Base-by-base conservation (phyloP, 2,329 filamentous ascomycete genomes). In the Verticillium albo-atrum region DNA sequence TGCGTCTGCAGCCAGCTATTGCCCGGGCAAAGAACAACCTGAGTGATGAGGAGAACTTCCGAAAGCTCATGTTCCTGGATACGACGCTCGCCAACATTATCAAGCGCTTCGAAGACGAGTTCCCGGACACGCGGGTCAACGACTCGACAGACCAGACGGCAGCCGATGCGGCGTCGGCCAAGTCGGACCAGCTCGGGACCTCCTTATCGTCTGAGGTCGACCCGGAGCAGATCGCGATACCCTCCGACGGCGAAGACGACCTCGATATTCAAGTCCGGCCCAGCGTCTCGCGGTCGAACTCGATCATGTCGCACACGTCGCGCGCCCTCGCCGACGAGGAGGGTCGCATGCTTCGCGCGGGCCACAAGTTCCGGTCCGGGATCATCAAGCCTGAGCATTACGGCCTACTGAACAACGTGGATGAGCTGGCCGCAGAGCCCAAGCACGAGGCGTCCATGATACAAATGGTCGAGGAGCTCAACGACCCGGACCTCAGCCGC, bases 41-140 rank as follows among this genome's bases (percentile, higher is more conserved):
- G 42, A 85, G 81, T 20, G 89, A 93, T 66, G 80, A 86, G 65
- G 70, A 74, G 42, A 90, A 89, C 65, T 91, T 96, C 71, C 85
- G 93, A 87, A 84, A 82, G 86, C 83, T 98, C 23, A 80, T 89
- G 51, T 97, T 97, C 82, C 84, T 99, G 30, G 92, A 97, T 68
- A 82, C 89, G 62, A 98, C 95, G 0, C 81, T 99, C 10, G 84
- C 92, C 68, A 89, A 89, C 65, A 97, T 98, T 77, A 98, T 98
- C 69, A 88, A 91, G 71, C 89, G 95, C 28, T 99, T 98, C 71
- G 95, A 98, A 72, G 90, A 96, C 71, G 94, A 98, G 73, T 98
- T 92, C 68, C 95, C 95, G 0, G 94, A 98, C 70, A 96, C 91
- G 1, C 87, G 91, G 35, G 79, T 78, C 58, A 68, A 70, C 35